Percentiles rank a stretch among this genome's conserved stretches.
These are phyloP conservation scores for Basipetospora chlamydospora DNA, from an alignment of 2,329 filamentous ascomycete species.

Conservation along the genomic window DNA sequence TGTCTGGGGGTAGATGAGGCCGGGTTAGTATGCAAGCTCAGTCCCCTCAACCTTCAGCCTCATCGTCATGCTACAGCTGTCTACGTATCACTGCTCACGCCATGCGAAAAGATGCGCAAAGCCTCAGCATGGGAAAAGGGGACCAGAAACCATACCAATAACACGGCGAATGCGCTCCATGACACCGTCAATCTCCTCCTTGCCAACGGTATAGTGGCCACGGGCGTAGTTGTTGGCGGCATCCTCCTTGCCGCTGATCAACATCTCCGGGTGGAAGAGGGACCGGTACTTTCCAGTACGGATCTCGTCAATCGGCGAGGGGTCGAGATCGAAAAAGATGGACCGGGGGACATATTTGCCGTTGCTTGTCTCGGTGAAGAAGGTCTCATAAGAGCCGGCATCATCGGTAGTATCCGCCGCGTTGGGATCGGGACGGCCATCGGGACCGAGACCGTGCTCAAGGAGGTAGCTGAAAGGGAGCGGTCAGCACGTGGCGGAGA, in stretches of 20 bases:
- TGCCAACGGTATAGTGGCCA: slow-evolving; percentile 63
- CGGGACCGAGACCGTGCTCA: slow-evolving; percentile 53
- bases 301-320: slow-evolving; percentile 61
- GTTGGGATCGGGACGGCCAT: slow-evolving; percentile 50
- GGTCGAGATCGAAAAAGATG: slow-evolving; percentile 59
- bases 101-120: too few species aligned
- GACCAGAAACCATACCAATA: slow-evolving; percentile 50
- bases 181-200: slow-evolving; percentile 59
- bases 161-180: slow-evolving; percentile 57
- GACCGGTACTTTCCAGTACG: slow-evolving; percentile 52
- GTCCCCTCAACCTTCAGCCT: too few species aligned
- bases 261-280: slow-evolving; percentile 57
- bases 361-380: slow-evolving; percentile 58
- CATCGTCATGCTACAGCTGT: too few species aligned
- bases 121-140: too few species aligned
- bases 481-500: neutral
- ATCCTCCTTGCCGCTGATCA: slow-evolving; percentile 64
- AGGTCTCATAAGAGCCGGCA: slow-evolving; percentile 53
- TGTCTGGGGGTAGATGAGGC: slow-evolving; percentile 30
- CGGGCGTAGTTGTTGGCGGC: slow-evolving; percentile 66
- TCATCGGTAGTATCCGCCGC: slow-evolving; percentile 40
- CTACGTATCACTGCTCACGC: too few species aligned
- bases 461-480: slow-evolving; percentile 45
- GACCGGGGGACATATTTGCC: slow-evolving; percentile 61
- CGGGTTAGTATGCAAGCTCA: too few species aligned